A percentile compares a stretch with the other conserved stretches of the same genome.
Conservation (phyloP, 768 basidiomycete genomes). For the Kwoniella europaea region DNA sequence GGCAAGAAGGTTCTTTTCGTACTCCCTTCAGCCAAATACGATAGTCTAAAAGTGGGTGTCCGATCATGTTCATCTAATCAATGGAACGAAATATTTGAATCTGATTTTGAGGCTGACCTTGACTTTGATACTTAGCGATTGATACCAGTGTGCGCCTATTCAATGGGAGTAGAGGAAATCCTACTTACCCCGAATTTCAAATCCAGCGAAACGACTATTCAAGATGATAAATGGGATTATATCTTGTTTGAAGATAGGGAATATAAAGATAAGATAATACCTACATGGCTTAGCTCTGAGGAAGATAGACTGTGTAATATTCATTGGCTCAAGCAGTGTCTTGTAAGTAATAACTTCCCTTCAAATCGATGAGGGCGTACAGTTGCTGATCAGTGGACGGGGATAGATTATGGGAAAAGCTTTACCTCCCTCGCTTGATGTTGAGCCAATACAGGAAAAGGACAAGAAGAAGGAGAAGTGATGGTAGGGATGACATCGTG, state of each 20-base stretch:
- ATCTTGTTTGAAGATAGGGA: conserved; percentile 40
- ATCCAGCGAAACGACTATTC: conserved; percentile 19
- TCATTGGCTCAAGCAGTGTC: conserved; percentile 54
- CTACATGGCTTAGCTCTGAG: neutral
- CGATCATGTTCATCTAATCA: too few relatives aligned
- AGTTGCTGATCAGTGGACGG: neutral
- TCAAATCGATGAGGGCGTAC: neutral
- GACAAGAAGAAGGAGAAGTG: neutral
- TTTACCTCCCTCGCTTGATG: conserved; percentile 15
- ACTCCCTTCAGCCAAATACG: conserved; percentile 19
- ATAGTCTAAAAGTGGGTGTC: conserved; percentile 26
- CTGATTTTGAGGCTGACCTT: neutral
- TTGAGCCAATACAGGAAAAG: neutral
- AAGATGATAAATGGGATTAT: conserved; percentile 30
- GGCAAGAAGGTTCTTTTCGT: conserved; percentile 37
- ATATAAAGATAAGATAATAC: conserved; percentile 2
- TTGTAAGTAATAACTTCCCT: conserved; percentile 37
- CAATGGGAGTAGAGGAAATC: conserved; percentile 76
- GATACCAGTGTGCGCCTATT: conserved; percentile 70
- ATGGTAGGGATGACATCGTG: neutral
- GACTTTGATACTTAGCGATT: conserved; percentile 42
- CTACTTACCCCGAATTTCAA: conserved; percentile 7
- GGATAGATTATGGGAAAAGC: conserved; percentile 37
- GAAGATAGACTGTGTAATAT: conserved; percentile 35
- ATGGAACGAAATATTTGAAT: too few relatives aligned